Evolutionary conservation across 495 filamentous ascomycete species (phyloP), one percentile per base, ranked within the genome.

Genomic region (Neurospora sp.): DNA sequence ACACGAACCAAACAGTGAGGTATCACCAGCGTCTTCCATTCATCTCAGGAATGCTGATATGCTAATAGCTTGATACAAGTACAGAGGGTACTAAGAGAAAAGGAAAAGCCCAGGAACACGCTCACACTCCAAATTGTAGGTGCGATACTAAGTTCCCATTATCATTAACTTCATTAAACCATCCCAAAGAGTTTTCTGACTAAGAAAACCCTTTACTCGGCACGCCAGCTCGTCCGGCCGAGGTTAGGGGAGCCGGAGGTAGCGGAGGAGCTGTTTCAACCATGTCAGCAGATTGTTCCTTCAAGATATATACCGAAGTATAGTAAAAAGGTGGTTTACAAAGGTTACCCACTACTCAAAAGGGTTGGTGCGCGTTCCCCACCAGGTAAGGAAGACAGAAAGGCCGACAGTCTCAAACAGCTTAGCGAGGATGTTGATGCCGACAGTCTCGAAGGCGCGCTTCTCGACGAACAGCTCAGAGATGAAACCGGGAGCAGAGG

Each of bases 391-490:
- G 88, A 98, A 93, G 80, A 98, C 77, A 72, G 91, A 92, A 54
- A 98, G 87, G 42, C 96, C 96, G 71, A 98, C 90, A 5, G 96
- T 98, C 87, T 99, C 96, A 74, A 97, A 89, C 76, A 96, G 83
- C 78, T 94, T 93, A 74, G 92, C 90, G 11, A 96, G 82, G 69
- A 90, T 89, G 78, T 91, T 92, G 72, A 98, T 90, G 70, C 93
- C 94, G 74, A 98, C 89, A 69, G 92, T 93, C 81, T 98, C 96
- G 10, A 94, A 82, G 18, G 95, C 92, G 39, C 94, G 90, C 86
- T 96, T 97, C 87, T 98, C 96, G 37, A 92, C 90, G 78, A 97
- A 87, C 76, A 97, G 78, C 80, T 97, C 93, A 76, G 89, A 89
- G 82, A 99, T 87, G 79, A 97, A 89, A 94, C 90, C 88, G 69